Conservation (phyloP, 768 basidiomycete species). For the Mycena vulgaris region DNA sequence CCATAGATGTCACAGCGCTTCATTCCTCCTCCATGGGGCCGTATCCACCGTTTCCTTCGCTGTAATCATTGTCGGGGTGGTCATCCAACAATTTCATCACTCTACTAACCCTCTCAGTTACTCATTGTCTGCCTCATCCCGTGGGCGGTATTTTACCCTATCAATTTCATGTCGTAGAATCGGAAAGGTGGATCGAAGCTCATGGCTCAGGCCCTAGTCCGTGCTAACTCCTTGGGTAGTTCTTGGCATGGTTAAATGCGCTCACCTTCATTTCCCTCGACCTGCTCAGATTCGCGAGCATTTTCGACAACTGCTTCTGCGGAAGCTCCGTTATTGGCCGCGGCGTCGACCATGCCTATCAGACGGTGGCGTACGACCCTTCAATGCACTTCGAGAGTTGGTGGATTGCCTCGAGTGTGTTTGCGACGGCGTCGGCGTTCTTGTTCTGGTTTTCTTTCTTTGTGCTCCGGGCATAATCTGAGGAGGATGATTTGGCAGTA, state of each 20-base stretch:
- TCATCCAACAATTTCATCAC: neutral
- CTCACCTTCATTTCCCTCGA: neutral
- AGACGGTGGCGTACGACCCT: neutral
- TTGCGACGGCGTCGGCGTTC: neutral
- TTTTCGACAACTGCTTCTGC: constrained; percentile 8
- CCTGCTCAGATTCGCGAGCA: neutral
- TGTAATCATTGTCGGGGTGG: neutral
- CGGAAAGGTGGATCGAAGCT: neutral
- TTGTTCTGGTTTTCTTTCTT: neutral
- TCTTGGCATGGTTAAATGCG: constrained; percentile 1
- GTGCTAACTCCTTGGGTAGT: neutral
- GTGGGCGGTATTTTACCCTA: neutral
- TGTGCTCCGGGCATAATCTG: neutral
- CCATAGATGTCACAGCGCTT: constrained; percentile 3
- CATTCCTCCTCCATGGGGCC: neutral
- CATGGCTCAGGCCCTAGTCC: neutral
- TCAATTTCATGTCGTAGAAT: neutral
- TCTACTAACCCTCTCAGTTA: constrained; percentile 2
- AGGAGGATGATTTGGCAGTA: too few relatives aligned
- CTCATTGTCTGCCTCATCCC: too few relatives aligned
- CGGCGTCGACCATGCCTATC: neutral
- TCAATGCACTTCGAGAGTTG: neutral
- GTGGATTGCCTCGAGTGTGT: neutral
- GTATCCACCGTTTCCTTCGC: constrained; percentile 3
- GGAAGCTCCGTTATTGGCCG: neutral